Percentiles rank a stretch among this genome's conserved stretches.
Conservation (phyloP, 2,329 filamentous ascomycete species). For the Fusarium succisae region DNA sequence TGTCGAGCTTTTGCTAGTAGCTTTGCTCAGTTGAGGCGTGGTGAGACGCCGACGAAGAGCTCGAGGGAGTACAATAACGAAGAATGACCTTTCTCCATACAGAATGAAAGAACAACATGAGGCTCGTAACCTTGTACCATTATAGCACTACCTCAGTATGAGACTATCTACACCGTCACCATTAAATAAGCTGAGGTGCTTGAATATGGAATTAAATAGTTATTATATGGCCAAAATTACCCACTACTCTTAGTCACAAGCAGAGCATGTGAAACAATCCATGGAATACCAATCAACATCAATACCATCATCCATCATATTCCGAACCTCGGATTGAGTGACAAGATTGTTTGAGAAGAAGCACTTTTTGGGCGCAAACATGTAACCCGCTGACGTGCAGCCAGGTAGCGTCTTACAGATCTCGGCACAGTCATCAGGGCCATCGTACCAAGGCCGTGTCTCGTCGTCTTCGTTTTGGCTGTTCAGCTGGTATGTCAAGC, state of each 20-base stretch:
- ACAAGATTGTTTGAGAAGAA: background rate
- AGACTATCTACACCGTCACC: background rate
- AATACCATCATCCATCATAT: background rate
- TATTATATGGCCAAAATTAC: background rate
- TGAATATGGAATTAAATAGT: rapidly evolving
- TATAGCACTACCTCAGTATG: rapidly evolving
- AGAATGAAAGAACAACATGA: background rate
- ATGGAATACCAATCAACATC: background rate
- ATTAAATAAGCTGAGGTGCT: rapidly evolving
- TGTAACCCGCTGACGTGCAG: background rate
- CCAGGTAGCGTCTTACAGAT: background rate
- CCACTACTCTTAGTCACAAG: background rate
- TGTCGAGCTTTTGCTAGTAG: background rate
- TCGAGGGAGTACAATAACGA: background rate
- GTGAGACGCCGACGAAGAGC: background rate
- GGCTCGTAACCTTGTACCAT: background rate
- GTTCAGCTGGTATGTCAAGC: background rate
- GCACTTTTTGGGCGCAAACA: background rate
- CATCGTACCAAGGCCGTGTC: background rate
- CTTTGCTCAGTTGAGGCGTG: background rate
- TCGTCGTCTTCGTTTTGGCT: background rate
- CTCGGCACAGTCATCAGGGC: background rate
- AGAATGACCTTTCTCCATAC: background rate
- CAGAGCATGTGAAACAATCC: background rate
- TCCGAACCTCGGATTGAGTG: background rate